Evolutionary conservation across 768 basidiomycete species (phyloP).

Genomic region (Kondoa subrosea): DNA sequence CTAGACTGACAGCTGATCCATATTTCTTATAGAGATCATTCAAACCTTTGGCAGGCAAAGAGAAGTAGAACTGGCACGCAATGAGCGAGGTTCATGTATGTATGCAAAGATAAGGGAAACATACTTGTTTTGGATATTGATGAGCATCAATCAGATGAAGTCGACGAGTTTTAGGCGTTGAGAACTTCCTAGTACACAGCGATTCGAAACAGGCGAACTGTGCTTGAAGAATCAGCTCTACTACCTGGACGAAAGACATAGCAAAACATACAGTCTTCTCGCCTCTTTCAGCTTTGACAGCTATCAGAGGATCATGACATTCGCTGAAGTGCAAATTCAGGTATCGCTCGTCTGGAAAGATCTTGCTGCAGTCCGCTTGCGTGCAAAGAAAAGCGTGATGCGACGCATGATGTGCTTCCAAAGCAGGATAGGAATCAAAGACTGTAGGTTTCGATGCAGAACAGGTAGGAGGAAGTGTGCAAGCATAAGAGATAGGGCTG

Average conservation of each 20-base stretch:
- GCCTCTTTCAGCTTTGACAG: slow-evolving; percentile 15
- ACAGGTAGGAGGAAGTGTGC: slow-evolving; percentile 22
- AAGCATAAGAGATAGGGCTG: slow-evolving; percentile 11
- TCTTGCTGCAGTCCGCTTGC: slow-evolving; percentile 12
- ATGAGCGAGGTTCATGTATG: too few relatives aligned
- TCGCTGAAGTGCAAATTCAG: slow-evolving; percentile 22
- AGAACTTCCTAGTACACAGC: slow-evolving; percentile 10
- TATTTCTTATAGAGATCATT: slow-evolving; percentile 9
- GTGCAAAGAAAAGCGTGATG: slow-evolving; percentile 21
- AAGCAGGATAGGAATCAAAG: slow-evolving; percentile 1
- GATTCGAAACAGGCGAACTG: slow-evolving; percentile 24
- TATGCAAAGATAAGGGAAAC: neutral
- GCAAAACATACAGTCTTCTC: slow-evolving; percentile 21
- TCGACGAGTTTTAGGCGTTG: slow-evolving; percentile 21
- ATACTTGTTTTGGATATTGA: slow-evolving; percentile 20
- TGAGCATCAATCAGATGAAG: slow-evolving; percentile 25
- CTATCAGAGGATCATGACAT: slow-evolving; percentile 24
- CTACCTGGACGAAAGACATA: neutral
- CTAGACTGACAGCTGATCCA: slow-evolving; percentile 1
- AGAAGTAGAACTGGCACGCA: slow-evolving; percentile 10
- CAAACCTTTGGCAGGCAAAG: slow-evolving; percentile 11
- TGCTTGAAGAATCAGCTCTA: neutral
- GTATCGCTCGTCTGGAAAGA: slow-evolving; percentile 22
- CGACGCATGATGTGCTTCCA: slow-evolving; percentile 15
- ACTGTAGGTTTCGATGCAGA: neutral